Evolutionary conservation across 371 early-diverging fungal species (phyloP).

Genomic region (Lichtheimia ornata): DNA sequence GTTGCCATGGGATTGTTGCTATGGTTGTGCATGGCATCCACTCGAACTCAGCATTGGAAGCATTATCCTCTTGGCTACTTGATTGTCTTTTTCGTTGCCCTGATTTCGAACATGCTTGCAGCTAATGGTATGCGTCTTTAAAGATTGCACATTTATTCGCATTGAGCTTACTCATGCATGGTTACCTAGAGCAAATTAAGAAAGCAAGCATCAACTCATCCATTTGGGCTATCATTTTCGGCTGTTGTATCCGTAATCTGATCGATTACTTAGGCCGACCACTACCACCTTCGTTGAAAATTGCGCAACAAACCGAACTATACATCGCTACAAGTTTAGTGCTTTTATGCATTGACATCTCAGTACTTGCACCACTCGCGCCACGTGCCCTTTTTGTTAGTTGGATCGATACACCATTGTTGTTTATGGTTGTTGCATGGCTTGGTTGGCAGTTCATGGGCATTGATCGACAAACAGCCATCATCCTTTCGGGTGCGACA

Average conservation of each 20-base stretch:
- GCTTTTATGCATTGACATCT: constrained; percentile 60
- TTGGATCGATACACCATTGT: constrained; percentile 62
- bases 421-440: constrained; percentile 57
- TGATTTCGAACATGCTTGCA: constrained; percentile 60
- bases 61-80: constrained; percentile 52
- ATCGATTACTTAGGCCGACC: constrained; percentile 38
- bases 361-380: constrained; percentile 52
- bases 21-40: constrained; percentile 50
- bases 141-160: not conserved
- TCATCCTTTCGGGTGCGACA: constrained; percentile 65
- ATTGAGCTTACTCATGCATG: not conserved
- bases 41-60: constrained; percentile 38
- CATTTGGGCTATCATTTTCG: constrained; percentile 67
- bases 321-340: constrained; percentile 67
- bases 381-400: constrained; percentile 65
- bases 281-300: constrained; percentile 56
- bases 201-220: constrained; percentile 59
- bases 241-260: constrained; percentile 49
- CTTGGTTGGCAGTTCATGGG: constrained; percentile 52
- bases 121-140: constrained; percentile 45
- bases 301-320: constrained; percentile 61
- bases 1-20: constrained; percentile 50
- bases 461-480: constrained; percentile 60
- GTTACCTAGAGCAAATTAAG: not conserved
- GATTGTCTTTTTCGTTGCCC: constrained; percentile 47